Conservation (phyloP, 768 basidiomycete genomes). For the Solioccasus polychromus region DNA sequence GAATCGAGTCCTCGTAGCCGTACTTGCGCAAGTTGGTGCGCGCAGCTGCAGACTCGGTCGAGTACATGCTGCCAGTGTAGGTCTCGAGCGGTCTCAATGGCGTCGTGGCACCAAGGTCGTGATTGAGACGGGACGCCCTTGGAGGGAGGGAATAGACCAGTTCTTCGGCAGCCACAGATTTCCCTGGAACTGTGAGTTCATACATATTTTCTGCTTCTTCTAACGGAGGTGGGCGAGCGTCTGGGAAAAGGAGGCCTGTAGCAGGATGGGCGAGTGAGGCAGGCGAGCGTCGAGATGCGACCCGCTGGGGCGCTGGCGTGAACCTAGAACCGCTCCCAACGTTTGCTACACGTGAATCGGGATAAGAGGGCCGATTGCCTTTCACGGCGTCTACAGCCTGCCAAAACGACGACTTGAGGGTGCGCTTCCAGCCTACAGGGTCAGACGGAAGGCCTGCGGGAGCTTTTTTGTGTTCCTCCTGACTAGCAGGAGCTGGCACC, state of each 20-base stretch:
- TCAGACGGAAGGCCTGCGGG: slow-evolving; percentile 6
- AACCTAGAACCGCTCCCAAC: slow-evolving; percentile 14
- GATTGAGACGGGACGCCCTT: slow-evolving; percentile 8
- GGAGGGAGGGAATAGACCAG: not conserved
- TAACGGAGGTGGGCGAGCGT: not conserved
- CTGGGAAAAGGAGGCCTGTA: not conserved
- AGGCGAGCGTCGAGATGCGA: slow-evolving; percentile 12
- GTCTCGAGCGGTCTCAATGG: slow-evolving; percentile 3
- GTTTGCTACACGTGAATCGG: not conserved
- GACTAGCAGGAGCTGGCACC: not conserved
- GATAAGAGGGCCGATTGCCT: slow-evolving; percentile 34
- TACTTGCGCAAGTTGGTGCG: slow-evolving; percentile 26
- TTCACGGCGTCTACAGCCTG: slow-evolving; percentile 50
- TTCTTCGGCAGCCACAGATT: not conserved
- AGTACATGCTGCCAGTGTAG: slow-evolving; percentile 24
- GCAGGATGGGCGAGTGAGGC: not conserved
- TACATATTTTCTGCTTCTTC: not conserved
- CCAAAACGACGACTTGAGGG: slow-evolving; percentile 43
- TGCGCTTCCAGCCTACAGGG: slow-evolving; percentile 38
- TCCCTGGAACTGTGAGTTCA: not conserved
- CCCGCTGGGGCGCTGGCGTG: slow-evolving; percentile 21
- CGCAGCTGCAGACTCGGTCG: slow-evolving; percentile 20
- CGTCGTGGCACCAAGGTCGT: not conserved
- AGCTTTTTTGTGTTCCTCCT: not conserved
- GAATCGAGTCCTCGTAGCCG: slow-evolving; percentile 18